phyloP scores from a whole-genome alignment of 2,329 filamentous ascomycete species.

The Claviceps spartinae region DNA sequence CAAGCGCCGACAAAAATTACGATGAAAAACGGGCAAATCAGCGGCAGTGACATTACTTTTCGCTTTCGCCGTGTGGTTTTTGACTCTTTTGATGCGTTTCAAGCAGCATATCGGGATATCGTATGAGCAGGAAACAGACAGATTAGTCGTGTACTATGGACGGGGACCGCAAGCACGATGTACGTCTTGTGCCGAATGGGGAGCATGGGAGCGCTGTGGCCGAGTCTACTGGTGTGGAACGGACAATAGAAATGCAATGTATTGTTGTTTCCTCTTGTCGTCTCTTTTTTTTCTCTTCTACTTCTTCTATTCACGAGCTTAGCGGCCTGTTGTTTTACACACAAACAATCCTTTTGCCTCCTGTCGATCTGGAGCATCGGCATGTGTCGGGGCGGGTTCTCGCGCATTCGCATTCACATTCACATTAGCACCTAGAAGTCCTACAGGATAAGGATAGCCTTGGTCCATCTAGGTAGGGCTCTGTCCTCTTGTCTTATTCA shows the following conservation, averaged over 20 bases:
- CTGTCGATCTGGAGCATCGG: not conserved
- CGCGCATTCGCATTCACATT: constrained; percentile 6
- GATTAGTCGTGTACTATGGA: too few species aligned
- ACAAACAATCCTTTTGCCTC: not conserved
- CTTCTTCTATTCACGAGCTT: not conserved
- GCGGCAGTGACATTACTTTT: too few species aligned
- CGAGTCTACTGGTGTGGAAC: not conserved
- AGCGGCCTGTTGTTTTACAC: not conserved
- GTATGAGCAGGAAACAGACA: too few species aligned
- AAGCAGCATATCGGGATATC: too few species aligned
- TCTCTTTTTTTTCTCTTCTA: not conserved
- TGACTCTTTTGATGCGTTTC: too few species aligned
- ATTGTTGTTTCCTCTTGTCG: constrained; percentile 2
- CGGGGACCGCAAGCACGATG: constrained; percentile 1
- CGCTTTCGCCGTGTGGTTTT: too few species aligned
- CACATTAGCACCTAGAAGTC: not conserved
- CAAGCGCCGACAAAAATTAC: too few species aligned
- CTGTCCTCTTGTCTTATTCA: not conserved
- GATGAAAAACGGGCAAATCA: too few species aligned
- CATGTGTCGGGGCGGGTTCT: constrained; percentile 10
- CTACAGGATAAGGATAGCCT: not conserved
- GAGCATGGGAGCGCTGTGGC: not conserved
- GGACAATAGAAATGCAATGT: constrained; percentile 1
- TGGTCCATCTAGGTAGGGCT: not conserved
- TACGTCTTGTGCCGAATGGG: constrained; percentile 3